Percentiles rank a stretch among this genome's conserved stretches.
Evolutionary conservation across 2,329 filamentous ascomycete genomes (phyloP).

Genomic region (Colletotrichum sp.): DNA sequence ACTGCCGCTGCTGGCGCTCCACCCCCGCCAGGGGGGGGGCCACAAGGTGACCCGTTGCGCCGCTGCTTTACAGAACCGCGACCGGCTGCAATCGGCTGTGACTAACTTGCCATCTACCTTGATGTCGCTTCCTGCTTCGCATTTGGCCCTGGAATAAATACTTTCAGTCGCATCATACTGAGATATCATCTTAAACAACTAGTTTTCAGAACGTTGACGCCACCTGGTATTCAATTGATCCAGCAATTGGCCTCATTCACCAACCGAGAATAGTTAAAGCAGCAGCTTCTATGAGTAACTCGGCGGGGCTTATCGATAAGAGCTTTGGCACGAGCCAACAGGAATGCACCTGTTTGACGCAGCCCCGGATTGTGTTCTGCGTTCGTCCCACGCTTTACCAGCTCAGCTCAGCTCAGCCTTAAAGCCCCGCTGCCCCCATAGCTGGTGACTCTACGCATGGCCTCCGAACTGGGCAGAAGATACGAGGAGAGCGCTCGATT

Average conservation of each 20-base stretch:
- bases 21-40: background rate
- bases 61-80: constrained; percentile 7
- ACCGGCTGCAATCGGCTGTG: background rate
- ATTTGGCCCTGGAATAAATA: background rate
- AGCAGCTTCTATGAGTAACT: constrained; percentile 16
- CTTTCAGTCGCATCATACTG: background rate
- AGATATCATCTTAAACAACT: background rate
- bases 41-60: background rate
- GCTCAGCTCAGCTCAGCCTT: background rate
- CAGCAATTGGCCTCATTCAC: background rate
- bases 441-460: background rate
- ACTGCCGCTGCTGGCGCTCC: background rate
- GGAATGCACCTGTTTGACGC: background rate
- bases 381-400: background rate
- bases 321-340: constrained; percentile 22
- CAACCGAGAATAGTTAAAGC: background rate
- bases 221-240: background rate
- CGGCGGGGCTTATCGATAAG: constrained; percentile 25
- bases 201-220: background rate
- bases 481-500: background rate
- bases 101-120: background rate
- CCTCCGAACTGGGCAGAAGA: background rate
- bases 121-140: background rate
- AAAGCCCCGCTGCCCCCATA: background rate
- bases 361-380: background rate